Conservation (phyloP, 1,284 basidiomycete genomes). For the Leccinum pallidistipes region DNA sequence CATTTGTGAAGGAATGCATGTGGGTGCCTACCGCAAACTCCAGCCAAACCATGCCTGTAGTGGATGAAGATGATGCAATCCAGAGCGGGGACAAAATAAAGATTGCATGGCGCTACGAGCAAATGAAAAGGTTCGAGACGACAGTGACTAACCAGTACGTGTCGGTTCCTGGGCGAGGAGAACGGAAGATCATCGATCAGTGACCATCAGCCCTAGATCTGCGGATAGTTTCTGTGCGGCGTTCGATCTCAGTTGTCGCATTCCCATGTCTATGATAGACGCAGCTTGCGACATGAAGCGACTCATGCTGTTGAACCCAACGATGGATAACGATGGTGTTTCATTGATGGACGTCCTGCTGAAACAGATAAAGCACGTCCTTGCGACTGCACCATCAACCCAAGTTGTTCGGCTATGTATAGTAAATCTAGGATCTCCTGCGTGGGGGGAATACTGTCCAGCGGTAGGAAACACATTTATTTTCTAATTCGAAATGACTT, state of each 20-base stretch:
- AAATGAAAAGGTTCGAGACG: constrained; percentile 90
- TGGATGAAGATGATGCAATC: constrained; percentile 34
- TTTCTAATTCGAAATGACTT: constrained; percentile 9
- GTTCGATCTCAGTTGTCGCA: constrained; percentile 69
- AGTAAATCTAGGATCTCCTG: constrained; percentile 65
- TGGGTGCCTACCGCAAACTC: constrained; percentile 56
- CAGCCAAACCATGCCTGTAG: constrained; percentile 17
- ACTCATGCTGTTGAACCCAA: constrained; percentile 38
- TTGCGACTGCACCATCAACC: constrained; percentile 19
- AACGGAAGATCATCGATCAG: constrained; percentile 1
- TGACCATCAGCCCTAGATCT: constrained; percentile 39
- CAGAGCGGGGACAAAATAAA: constrained; percentile 59
- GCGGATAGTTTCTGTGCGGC: constrained; percentile 63
- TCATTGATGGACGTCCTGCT: constrained; percentile 9
- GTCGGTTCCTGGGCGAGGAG: constrained; percentile 18
- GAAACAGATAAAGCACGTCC: constrained; percentile 24
- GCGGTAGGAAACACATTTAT: constrained; percentile 42
- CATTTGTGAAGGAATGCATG: constrained; percentile 73
- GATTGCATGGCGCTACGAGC: constrained; percentile 96
- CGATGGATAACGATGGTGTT: constrained; percentile 3
- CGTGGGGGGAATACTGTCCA: constrained; percentile 65
- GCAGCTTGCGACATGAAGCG: constrained; percentile 40
- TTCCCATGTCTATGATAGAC: constrained; percentile 52
- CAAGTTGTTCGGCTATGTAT: constrained; percentile 64
- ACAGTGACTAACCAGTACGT: constrained; percentile 65